A percentile compares a stretch with the other conserved stretches of the same genome.
phyloP scores from a whole-genome alignment of 2,329 filamentous ascomycete genomes.

The Clarireedia paspali region DNA sequence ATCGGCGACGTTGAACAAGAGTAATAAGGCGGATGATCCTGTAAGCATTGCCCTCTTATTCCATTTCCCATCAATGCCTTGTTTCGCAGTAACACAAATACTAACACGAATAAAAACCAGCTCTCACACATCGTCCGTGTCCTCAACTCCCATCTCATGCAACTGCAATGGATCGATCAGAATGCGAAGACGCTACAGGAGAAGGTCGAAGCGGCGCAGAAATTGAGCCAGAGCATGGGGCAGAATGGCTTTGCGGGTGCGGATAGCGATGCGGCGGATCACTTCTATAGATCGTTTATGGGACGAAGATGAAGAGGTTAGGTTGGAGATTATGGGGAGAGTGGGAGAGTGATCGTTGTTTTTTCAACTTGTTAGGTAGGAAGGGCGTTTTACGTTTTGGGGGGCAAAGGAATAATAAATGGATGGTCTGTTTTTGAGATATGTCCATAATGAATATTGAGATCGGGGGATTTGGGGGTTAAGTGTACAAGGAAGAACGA shows the following conservation, averaged over 20 bases:
- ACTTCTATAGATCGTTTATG: conserved; percentile 86
- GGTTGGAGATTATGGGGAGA: not conserved
- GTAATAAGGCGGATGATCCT: conserved; percentile 78
- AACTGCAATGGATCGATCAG: conserved; percentile 88
- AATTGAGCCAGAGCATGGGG: conserved; percentile 58
- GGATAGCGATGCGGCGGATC: conserved; percentile 69
- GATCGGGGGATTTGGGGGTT: not conserved
- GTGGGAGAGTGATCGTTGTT: not conserved
- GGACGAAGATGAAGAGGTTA: conserved; percentile 46
- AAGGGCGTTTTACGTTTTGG: conserved; percentile 1
- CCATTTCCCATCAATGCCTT: not conserved
- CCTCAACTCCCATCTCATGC: conserved; percentile 84
- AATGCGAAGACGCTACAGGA: conserved; percentile 73
- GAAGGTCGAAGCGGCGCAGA: conserved; percentile 77
- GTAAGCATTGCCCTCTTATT: conserved; percentile 44
- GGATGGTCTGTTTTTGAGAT: not conserved
- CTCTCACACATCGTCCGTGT: conserved; percentile 93
- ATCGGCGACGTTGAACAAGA: conserved; percentile 82
- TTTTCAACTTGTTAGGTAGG: not conserved
- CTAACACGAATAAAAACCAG: conserved; percentile 36
- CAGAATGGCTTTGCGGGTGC: conserved; percentile 46
- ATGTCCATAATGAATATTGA: conserved; percentile 2
- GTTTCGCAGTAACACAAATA: not conserved
- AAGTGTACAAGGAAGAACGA: not conserved
- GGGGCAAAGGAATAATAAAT: not conserved